A percentile compares a stretch with the other conserved stretches of the same genome.
These are phyloP conservation scores for Ophiostoma novo-ulmi DNA, from an alignment of 2,329 filamentous ascomycete genomes.

Conservation along the genomic window DNA sequence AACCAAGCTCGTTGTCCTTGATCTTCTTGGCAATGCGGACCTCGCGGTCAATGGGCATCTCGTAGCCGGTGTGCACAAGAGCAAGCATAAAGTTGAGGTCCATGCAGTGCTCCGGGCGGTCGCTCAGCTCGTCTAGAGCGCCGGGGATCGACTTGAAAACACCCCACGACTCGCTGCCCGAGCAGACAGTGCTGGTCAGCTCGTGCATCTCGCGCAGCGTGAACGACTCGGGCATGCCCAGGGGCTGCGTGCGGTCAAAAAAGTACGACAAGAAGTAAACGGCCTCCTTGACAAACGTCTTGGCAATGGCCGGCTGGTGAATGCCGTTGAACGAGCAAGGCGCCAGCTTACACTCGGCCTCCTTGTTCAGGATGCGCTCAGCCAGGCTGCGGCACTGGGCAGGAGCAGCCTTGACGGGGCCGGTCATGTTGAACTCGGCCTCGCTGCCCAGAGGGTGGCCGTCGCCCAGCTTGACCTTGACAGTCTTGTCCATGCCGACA, in stretches of 20 bases:
- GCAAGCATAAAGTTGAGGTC: conserved; percentile 96
- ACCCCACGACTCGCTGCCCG: conserved; percentile 71
- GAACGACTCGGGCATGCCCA: conserved; percentile 98
- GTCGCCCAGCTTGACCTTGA: conserved; percentile 66
- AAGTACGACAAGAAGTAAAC: conserved; percentile 98
- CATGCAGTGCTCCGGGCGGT: conserved; percentile 83
- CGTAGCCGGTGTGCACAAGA: conserved; percentile 89
- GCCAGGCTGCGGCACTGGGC: conserved; percentile 86
- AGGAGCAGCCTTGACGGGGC: conserved; percentile 67
- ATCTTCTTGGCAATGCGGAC: conserved; percentile 99
- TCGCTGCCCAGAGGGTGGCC: conserved; percentile 59
- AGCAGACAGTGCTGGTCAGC: conserved; percentile 77
- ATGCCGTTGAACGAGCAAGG: conserved; percentile 99
- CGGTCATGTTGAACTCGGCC: conserved; percentile 78
- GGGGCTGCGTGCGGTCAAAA: conserved; percentile 85
- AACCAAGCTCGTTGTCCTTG: conserved; percentile 91
- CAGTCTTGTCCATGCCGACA: conserved; percentile 68
- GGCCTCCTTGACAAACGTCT: conserved; percentile 88
- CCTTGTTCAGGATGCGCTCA: conserved; percentile 87
- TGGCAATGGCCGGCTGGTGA: conserved; percentile 84
- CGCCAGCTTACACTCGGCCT: conserved; percentile 69
- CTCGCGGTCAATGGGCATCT: conserved; percentile 94
- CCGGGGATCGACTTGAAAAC: conserved; percentile 70
- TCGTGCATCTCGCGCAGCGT: conserved; percentile 86
- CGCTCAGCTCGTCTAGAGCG: conserved; percentile 73